Conservation (phyloP, 2,329 filamentous ascomycete genomes). For the Nectriaceae sp. region DNA sequence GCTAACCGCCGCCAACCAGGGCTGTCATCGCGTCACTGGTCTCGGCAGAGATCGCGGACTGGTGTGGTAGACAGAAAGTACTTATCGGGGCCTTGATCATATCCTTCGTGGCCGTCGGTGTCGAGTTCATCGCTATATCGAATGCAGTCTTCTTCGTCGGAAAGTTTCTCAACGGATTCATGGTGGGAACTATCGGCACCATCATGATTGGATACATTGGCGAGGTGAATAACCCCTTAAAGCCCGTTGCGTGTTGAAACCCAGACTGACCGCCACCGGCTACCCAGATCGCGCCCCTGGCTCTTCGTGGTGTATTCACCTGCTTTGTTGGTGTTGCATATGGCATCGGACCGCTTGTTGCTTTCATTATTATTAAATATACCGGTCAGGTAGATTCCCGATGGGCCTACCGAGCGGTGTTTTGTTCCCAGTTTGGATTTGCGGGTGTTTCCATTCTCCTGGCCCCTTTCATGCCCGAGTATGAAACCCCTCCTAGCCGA, state of each 20-base stretch:
- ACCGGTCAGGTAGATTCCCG: constrained; percentile 6
- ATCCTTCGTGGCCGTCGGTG: constrained; percentile 4
- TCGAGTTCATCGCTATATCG: constrained; percentile 13
- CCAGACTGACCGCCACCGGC: background rate
- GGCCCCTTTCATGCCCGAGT: constrained; percentile 14
- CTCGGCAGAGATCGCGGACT: constrained; percentile 13
- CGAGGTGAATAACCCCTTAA: constrained; percentile 5
- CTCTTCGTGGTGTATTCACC: constrained; percentile 15
- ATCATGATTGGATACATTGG: constrained; percentile 16
- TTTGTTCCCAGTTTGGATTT: constrained; percentile 15
- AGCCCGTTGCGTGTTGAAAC: background rate
- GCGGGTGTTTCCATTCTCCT: constrained; percentile 3
- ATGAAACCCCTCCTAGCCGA: background rate
- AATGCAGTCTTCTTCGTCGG: constrained; percentile 11
- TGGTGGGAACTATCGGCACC: constrained; percentile 10
- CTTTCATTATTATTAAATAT: constrained; percentile 16
- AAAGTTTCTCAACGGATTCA: constrained; percentile 14
- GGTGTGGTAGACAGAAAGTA: constrained; percentile 12
- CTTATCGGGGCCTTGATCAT: constrained; percentile 5
- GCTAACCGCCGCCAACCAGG: background rate
- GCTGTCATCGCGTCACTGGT: constrained; percentile 12
- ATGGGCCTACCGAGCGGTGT: constrained; percentile 15
- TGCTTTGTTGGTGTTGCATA: constrained; percentile 13
- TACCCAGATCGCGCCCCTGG: constrained; percentile 8
- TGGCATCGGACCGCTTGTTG: constrained; percentile 8